These are phyloP conservation scores for Wickerhamomyces canadensis DNA, from an alignment of 805 yeast genomes.

Conservation along the genomic window DNA sequence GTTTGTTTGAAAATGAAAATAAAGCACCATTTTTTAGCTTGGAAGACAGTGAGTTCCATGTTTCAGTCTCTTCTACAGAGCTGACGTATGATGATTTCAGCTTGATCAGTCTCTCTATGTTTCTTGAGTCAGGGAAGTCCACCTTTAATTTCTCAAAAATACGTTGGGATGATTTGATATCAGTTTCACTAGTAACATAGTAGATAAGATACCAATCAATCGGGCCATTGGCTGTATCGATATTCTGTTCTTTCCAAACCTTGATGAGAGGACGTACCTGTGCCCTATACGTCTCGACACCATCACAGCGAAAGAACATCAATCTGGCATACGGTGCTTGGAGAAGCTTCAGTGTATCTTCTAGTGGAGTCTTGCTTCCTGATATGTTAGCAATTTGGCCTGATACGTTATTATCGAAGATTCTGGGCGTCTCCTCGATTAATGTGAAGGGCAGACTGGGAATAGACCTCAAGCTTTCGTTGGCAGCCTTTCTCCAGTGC, in stretches of 20 bases:
- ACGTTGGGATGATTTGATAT: constrained; percentile 39
- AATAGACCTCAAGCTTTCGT: constrained; percentile 57
- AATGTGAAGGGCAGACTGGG: constrained; percentile 50
- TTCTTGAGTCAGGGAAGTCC: constrained; percentile 37
- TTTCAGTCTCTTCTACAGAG: constrained; percentile 37
- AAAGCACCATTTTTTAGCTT: constrained; percentile 45
- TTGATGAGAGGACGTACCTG: constrained; percentile 76
- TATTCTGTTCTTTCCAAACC: constrained; percentile 62
- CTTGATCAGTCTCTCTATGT: constrained; percentile 33
- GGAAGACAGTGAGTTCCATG: constrained; percentile 42
- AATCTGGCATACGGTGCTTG: constrained; percentile 52
- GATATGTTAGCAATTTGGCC: neutral
- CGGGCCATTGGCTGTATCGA: constrained; percentile 34
- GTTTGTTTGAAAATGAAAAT: constrained; percentile 45
- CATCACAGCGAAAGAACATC: constrained; percentile 62
- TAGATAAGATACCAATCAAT: constrained; percentile 61
- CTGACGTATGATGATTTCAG: constrained; percentile 21
- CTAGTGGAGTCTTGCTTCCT: neutral
- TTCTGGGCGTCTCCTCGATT: constrained; percentile 50
- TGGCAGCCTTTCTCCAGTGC: constrained; percentile 55
- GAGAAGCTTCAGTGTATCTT: constrained; percentile 6
- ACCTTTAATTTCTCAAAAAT: constrained; percentile 47
- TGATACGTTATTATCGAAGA: constrained; percentile 13
- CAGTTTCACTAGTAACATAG: constrained; percentile 35
- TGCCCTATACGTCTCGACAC: constrained; percentile 67